These are phyloP conservation scores for Arxiozyma telluris DNA, from an alignment of 1,139 yeast species.

Conservation along the genomic window DNA sequence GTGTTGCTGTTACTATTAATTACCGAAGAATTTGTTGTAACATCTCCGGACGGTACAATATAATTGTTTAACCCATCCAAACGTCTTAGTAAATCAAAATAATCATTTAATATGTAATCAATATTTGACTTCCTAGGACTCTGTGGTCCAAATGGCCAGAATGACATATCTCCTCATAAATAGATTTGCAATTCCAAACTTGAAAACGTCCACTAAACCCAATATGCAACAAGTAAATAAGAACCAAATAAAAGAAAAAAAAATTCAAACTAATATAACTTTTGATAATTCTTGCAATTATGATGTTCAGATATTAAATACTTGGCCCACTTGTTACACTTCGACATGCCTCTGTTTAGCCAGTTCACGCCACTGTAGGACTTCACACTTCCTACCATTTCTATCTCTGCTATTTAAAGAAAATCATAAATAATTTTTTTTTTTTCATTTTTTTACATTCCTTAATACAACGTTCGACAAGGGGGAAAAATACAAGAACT, in stretches of 20 bases:
- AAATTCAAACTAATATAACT: neutral
- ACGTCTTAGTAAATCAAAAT: conserved; percentile 22
- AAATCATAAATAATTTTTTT: neutral
- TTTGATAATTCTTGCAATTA: too few species aligned
- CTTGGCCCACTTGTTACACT: too few species aligned
- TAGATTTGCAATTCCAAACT: neutral
- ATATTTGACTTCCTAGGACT: conserved; percentile 29
- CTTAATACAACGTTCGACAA: too few species aligned
- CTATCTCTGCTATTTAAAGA: neutral
- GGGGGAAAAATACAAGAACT: neutral
- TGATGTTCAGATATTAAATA: too few species aligned
- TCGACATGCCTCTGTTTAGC: neutral
- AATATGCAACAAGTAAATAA: too few species aligned
- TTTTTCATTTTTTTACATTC: too few species aligned
- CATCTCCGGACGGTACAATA: conserved; percentile 6
- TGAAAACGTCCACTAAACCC: neutral
- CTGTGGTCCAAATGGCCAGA: conserved; percentile 40
- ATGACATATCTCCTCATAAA: conserved; percentile 31
- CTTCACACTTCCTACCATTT: neutral
- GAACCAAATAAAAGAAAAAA: too few species aligned
- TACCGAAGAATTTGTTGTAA: neutral
- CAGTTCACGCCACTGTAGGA: neutral
- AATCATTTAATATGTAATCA: conserved; percentile 31
- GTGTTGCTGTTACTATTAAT: neutral
- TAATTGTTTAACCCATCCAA: conserved; percentile 10